These are phyloP conservation scores for Mycena amicta DNA, from an alignment of 768 basidiomycete genomes.

Conservation along the genomic window DNA sequence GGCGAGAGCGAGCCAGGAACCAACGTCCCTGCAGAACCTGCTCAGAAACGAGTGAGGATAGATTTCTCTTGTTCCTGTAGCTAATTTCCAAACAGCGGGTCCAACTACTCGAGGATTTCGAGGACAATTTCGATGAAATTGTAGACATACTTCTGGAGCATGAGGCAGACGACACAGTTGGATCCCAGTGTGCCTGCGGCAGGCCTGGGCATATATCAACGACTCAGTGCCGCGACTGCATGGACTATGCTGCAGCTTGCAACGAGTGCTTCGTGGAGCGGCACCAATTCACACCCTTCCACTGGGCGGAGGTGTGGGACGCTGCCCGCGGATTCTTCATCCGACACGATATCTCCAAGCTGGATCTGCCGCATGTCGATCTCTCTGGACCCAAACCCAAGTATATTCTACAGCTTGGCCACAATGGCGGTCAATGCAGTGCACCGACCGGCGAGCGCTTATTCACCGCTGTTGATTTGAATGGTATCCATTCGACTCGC, in stretches of 20 bases:
- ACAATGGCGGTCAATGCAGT: not conserved
- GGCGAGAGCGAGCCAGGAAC: too few species aligned
- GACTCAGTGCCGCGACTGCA: constrained; percentile 1
- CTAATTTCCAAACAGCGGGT: too few species aligned
- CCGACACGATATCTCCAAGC: constrained; percentile 1
- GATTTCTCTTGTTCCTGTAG: too few species aligned
- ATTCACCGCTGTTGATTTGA: constrained; percentile 6
- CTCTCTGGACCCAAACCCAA: too few species aligned
- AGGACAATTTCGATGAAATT: not conserved
- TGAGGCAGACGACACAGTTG: not conserved
- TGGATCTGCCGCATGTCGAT: too few species aligned
- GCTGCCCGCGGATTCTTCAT: not conserved
- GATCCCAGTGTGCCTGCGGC: not conserved
- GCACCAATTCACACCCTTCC: constrained; percentile 5
- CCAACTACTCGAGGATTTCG: not conserved
- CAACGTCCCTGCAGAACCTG: too few species aligned
- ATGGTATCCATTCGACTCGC: constrained; percentile 4
- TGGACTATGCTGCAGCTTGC: not conserved
- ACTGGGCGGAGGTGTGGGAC: constrained; percentile 13
- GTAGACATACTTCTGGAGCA: not conserved
- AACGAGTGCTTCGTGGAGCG: constrained; percentile 1
- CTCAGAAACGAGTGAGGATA: too few species aligned
- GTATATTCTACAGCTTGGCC: constrained; percentile 5
- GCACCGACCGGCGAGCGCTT: not conserved
- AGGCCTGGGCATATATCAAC: not conserved